A percentile compares a stretch with the other conserved stretches of the same genome.
Evolutionary conservation across 108 stramenopile species (phyloP).

Genomic region (Fistulifera pelliculosa): DNA sequence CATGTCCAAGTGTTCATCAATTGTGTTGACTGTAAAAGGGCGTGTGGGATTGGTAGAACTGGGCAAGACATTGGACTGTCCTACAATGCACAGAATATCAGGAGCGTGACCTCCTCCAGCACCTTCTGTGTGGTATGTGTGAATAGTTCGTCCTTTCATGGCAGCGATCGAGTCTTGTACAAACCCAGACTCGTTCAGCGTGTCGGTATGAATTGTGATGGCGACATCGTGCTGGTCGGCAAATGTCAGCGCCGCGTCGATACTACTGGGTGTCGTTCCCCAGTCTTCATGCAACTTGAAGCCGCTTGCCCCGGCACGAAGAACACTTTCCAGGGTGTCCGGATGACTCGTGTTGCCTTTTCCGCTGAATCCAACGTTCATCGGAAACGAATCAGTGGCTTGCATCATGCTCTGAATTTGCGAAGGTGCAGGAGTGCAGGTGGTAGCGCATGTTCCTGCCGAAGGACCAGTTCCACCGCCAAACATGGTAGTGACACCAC

Average conservation of each 20-base stretch:
- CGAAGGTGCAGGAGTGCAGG: constrained; percentile 90
- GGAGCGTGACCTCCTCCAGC: constrained; percentile 96
- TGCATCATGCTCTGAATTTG: constrained; percentile 95
- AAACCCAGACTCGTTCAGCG: constrained; percentile 91
- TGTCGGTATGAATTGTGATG: constrained; percentile 98
- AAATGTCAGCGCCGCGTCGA: constrained; percentile 86
- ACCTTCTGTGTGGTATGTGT: constrained; percentile 90
- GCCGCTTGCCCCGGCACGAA: constrained; percentile 84
- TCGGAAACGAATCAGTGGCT: constrained; percentile 81
- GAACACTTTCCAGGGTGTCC: constrained; percentile 40
- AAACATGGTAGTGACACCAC: constrained; percentile 92
- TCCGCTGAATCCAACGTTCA: constrained; percentile 96
- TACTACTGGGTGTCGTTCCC: constrained; percentile 96
- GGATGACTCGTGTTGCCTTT: constrained; percentile 92
- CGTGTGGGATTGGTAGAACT: constrained; percentile 95
- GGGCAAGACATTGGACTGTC: constrained; percentile 85
- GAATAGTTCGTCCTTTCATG: constrained; percentile 93
- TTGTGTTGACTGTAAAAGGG: constrained; percentile 93
- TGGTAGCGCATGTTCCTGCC: constrained; percentile 91
- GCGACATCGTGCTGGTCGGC: constrained; percentile 87
- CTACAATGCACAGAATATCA: constrained; percentile 96
- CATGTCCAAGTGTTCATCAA: constrained; percentile 99
- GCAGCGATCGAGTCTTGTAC: constrained; percentile 90
- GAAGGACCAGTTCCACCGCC: constrained; percentile 94
- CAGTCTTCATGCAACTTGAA: constrained; percentile 99